Evolutionary conservation across 345 rosid genomes (phyloP).

Genomic region (Linum usitatissimum): DNA sequence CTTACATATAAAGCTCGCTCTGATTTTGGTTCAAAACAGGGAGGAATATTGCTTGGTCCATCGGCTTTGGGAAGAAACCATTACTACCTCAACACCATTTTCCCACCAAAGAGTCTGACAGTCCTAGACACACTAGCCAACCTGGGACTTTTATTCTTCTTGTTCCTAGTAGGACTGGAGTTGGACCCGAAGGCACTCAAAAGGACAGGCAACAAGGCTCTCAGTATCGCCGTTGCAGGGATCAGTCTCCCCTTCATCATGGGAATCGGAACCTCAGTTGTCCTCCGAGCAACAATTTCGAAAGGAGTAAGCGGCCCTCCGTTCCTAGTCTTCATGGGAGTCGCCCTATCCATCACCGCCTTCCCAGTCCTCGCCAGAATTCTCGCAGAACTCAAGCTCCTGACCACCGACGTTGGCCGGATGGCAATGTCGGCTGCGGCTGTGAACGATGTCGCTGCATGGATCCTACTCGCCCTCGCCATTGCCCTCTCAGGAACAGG

Average conservation of each 20-base stretch:
- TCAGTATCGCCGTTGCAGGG: slow-evolving; percentile 52
- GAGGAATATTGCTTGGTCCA: slow-evolving; percentile 78
- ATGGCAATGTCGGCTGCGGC: slow-evolving; percentile 49
- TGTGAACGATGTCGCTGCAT: slow-evolving; percentile 37
- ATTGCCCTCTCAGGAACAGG: slow-evolving; percentile 26
- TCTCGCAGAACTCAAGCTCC: slow-evolving; percentile 40
- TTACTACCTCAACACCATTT: slow-evolving; percentile 35
- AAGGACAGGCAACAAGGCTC: slow-evolving; percentile 53
- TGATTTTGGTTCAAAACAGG: slow-evolving; percentile 24
- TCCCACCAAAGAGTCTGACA: slow-evolving; percentile 48
- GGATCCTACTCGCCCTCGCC: slow-evolving; percentile 40
- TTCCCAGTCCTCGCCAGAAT: slow-evolving; percentile 40
- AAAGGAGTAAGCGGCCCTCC: slow-evolving; percentile 35
- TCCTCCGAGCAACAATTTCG: slow-evolving; percentile 43
- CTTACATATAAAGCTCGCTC: no score
- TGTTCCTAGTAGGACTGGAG: slow-evolving; percentile 76
- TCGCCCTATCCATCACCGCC: slow-evolving; percentile 40
- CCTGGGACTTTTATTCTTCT: slow-evolving; percentile 65
- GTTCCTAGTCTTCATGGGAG: slow-evolving; percentile 46
- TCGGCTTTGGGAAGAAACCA: slow-evolving; percentile 61
- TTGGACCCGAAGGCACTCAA: slow-evolving; percentile 47
- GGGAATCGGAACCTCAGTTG: slow-evolving; percentile 56
- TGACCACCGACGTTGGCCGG: slow-evolving; percentile 40
- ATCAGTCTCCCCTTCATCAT: slow-evolving; percentile 52
- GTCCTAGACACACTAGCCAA: slow-evolving; percentile 71